A percentile compares a stretch with the other conserved stretches of the same genome.
These are phyloP conservation scores for Fusarium fujikuroi DNA, from an alignment of 2,329 filamentous ascomycete genomes.

Conservation along the genomic window DNA sequence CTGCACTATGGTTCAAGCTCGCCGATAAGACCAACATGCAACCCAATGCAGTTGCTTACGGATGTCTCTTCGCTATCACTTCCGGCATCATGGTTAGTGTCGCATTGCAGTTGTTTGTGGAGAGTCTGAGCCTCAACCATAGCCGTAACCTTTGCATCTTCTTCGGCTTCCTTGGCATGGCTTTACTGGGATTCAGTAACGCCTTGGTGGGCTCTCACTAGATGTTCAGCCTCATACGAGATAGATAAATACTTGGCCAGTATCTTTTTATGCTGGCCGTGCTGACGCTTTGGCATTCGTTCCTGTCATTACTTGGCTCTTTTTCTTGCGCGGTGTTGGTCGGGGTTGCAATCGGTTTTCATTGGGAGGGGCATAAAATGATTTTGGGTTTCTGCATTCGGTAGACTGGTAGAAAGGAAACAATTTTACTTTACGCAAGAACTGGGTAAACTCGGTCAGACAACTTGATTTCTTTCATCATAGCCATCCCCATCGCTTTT, in stretches of 20 bases:
- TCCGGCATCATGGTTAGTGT: slow-evolving; percentile 97
- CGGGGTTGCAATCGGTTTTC: neutral
- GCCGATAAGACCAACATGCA: slow-evolving; percentile 63
- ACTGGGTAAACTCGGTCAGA: neutral
- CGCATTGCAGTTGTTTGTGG: slow-evolving; percentile 86
- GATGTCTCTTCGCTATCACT: slow-evolving; percentile 86
- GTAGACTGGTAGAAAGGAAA: slow-evolving; percentile 31
- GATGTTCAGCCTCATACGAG: slow-evolving; percentile 10
- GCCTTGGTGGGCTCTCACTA: slow-evolving; percentile 75
- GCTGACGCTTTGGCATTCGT: neutral
- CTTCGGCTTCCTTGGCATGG: slow-evolving; percentile 89
- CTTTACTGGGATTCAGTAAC: slow-evolving; percentile 83
- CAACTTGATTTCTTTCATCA: slow-evolving; percentile 1
- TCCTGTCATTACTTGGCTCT: neutral
- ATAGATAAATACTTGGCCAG: neutral
- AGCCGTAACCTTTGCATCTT: slow-evolving; percentile 79
- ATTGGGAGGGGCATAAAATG: slow-evolving; percentile 1
- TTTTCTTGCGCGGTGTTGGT: slow-evolving; percentile 34
- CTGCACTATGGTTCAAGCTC: slow-evolving; percentile 85
- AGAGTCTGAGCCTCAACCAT: slow-evolving; percentile 85
- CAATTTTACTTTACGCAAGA: slow-evolving; percentile 3
- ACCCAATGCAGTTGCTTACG: slow-evolving; percentile 72
- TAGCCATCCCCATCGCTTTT: neutral
- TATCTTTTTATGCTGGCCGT: neutral
- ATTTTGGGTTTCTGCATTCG: slow-evolving; percentile 13